Evolutionary conservation across 108 stramenopile species (phyloP).

Genomic region (Parmales sp.): DNA sequence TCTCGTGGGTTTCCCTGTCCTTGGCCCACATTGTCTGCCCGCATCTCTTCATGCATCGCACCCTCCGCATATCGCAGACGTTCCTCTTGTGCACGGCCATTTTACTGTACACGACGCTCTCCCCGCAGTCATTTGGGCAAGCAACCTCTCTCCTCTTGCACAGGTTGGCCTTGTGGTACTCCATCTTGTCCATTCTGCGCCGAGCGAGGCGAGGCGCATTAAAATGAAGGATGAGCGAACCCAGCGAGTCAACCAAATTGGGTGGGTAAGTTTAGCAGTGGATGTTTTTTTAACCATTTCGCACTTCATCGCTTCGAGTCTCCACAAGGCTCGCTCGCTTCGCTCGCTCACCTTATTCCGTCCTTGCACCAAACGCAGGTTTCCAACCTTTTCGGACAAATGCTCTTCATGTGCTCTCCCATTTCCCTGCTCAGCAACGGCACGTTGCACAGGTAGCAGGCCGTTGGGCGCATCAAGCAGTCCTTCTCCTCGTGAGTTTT

Average conservation of each 20-base stretch:
- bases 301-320: too few relatives aligned
- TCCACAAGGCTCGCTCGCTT: too few relatives aligned
- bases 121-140: slow-evolving; percentile 13
- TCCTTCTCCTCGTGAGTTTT: background rate
- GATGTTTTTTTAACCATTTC: too few relatives aligned
- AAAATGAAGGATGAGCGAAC: too few relatives aligned
- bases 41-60: slow-evolving; percentile 2
- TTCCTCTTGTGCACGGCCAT: background rate
- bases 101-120: background rate
- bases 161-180: slow-evolving; percentile 1
- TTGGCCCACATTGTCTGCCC: slow-evolving; percentile 4
- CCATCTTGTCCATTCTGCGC: background rate
- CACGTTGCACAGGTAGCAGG: background rate
- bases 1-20: background rate
- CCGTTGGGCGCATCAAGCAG: background rate
- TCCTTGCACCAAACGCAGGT: slow-evolving; percentile 1
- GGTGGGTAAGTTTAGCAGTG: too few relatives aligned
- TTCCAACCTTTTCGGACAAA: background rate
- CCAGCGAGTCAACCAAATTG: too few relatives aligned
- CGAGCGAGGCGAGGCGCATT: too few relatives aligned
- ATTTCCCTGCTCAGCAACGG: background rate
- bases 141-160: background rate
- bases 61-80: slow-evolving; percentile 7
- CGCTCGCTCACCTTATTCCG: background rate
- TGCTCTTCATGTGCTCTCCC: background rate